These are phyloP conservation scores for Leccinum pachyderme DNA, from an alignment of 1,284 basidiomycete species.

Conservation along the genomic window DNA sequence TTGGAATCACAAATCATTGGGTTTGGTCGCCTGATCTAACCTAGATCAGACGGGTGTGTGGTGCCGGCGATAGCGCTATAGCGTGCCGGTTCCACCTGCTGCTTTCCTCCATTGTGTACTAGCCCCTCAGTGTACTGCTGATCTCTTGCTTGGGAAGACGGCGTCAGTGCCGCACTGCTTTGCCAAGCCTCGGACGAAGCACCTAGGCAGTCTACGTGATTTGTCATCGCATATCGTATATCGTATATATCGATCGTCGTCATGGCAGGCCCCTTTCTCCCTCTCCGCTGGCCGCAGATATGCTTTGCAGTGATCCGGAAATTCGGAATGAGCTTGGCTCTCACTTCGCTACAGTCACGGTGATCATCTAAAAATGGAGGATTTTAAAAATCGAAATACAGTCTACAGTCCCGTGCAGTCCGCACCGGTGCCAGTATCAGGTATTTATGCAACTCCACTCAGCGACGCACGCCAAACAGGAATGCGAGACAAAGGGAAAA, in stretches of 20 bases:
- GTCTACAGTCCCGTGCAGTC: neutral
- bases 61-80: neutral
- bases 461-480: neutral
- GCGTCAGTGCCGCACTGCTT: neutral
- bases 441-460: neutral
- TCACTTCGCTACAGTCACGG: slow-evolving; percentile 16
- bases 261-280: neutral
- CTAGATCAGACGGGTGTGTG: neutral
- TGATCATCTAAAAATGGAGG: neutral
- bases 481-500: neutral
- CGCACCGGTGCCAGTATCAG: neutral
- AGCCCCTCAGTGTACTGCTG: neutral
- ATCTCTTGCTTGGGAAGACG: slow-evolving; percentile 5
- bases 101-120: neutral
- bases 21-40: neutral
- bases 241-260: neutral
- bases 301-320: neutral
- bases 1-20: neutral
- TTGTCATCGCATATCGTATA: neutral
- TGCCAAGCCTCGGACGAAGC: neutral
- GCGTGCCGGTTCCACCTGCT: neutral
- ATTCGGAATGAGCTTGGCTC: slow-evolving; percentile 16
- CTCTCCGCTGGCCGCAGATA: neutral
- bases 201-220: neutral
- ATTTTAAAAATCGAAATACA: neutral